Base-by-base conservation (phyloP, 2,329 filamentous ascomycete genomes). In the Nemania sp. region DNA sequence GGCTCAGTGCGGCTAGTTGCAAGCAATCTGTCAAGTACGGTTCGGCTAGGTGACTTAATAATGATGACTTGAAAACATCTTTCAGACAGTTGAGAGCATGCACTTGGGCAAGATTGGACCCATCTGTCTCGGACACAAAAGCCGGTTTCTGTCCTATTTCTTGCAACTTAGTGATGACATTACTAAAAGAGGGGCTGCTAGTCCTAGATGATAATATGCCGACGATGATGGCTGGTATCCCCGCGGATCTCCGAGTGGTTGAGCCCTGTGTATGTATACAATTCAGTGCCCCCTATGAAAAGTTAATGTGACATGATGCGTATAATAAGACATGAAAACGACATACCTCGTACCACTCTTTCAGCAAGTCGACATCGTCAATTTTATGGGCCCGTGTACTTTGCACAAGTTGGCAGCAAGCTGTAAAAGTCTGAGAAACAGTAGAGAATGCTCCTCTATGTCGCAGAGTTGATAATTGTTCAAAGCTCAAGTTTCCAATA, bases 401-500 rank as follows among this genome's bases (percentile, higher is more conserved):
- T 45, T 81, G 78, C 7, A 82, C 72, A 70, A 85, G 64, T 74
- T 86, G 78, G 59, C 93, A 97, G 65, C 91, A 95, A 22, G 83
- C 80, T 1, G 84, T 81, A 70, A 97, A 97, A 0, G 92, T 96
- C 48, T 91, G 85, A 0, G 93, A 89, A 2, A 97, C 94, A 0
- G 93, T 93, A 0, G 91, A 94, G 66, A 97, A 96, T 6, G 94
- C 94, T 52, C 94, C 94, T 52, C 94, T 83, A 70, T 99, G 94
- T 34, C 94, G 83, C 24, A 99, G 77, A 47, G 83, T 89, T 0
- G 90, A 84, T 7, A 99, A 78, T 66, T 99, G 90, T 2, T 83
- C 82, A 66, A 97, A 96, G 14, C 90, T 87, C 6, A 96, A 73
- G 33, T 82, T 77, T 7, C 91, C 91, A 31, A 93, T 82, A 7